phyloP scores from a whole-genome alignment of 2,329 filamentous ascomycete species.

The Aureobasidium musti region DNA sequence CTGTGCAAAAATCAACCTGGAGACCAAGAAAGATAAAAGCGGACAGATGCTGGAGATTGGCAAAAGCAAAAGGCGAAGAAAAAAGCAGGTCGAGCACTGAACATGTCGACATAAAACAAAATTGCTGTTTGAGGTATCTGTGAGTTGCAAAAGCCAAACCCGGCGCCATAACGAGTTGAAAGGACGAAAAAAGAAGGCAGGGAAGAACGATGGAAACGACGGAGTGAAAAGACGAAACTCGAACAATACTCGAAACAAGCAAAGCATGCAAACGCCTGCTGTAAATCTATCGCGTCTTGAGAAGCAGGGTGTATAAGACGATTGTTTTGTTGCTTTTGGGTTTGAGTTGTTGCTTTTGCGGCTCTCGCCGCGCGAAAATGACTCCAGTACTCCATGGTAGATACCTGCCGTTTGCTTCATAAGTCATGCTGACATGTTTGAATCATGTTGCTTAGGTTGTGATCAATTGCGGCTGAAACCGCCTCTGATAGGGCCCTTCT shows the following conservation, averaged over 20 bases:
- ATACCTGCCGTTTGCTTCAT: slow-evolving; percentile 25
- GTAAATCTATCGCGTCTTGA: slow-evolving; percentile 12
- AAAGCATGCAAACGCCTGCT: slow-evolving; percentile 21
- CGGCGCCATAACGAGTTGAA: not conserved
- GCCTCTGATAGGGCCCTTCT: slow-evolving; percentile 25
- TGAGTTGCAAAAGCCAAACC: slow-evolving; percentile 20
- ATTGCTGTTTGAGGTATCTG: slow-evolving; percentile 28
- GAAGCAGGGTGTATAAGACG: not conserved
- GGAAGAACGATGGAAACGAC: not conserved
- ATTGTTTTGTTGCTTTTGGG: slow-evolving; percentile 18
- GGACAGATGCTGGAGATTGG: not conserved
- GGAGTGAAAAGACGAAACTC: not conserved
- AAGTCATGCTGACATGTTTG: slow-evolving; percentile 26
- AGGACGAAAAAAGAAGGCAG: not conserved
- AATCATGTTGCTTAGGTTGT: slow-evolving; percentile 2
- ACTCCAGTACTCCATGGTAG: slow-evolving; percentile 21
- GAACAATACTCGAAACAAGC: slow-evolving; percentile 8
- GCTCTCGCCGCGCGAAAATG: not conserved
- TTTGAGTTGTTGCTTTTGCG: slow-evolving; percentile 24
- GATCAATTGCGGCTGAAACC: slow-evolving; percentile 26
- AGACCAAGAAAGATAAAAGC: slow-evolving; percentile 10
- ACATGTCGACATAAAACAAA: slow-evolving; percentile 7
- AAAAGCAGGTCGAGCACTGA: not conserved
- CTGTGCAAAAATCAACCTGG: slow-evolving; percentile 1
- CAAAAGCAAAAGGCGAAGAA: not conserved